A percentile compares a stretch with the other conserved stretches of the same genome.
phyloP scores from a whole-genome alignment of 345 rosid species.

The Firmiana major region DNA sequence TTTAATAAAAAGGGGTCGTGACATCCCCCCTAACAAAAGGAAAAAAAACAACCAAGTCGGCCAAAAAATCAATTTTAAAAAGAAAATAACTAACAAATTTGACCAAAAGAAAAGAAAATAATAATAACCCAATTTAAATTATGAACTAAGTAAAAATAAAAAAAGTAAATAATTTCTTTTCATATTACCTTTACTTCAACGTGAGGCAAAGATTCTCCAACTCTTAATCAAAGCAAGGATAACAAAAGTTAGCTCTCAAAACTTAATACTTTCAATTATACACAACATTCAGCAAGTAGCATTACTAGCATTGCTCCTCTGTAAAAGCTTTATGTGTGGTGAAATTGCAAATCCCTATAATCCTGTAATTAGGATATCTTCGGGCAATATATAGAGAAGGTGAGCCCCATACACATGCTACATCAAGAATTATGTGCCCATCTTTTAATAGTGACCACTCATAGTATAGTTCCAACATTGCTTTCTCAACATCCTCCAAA shows the following conservation, averaged over 20 bases:
- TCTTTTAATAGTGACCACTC: constrained; percentile 62
- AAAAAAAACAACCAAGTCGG: too few relatives aligned
- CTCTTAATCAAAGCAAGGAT: too few relatives aligned
- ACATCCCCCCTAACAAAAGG: too few relatives aligned
- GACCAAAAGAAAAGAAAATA: too few relatives aligned
- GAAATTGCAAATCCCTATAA: constrained; percentile 86
- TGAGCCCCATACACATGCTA: constrained; percentile 95
- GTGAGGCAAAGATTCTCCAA: too few relatives aligned
- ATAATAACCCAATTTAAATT: too few relatives aligned
- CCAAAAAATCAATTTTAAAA: too few relatives aligned
- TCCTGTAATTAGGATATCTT: constrained; percentile 55
- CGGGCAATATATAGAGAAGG: constrained; percentile 65
- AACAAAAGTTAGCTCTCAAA: background rate
- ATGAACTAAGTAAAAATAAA: too few relatives aligned
- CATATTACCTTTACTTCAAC: too few relatives aligned
- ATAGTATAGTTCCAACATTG: constrained; percentile 67
- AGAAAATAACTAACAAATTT: too few relatives aligned
- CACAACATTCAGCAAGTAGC: background rate
- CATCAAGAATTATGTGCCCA: constrained; percentile 72
- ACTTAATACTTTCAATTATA: background rate
- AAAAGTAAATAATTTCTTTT: too few relatives aligned
- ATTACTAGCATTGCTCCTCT: constrained; percentile 62
- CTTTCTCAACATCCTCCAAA: constrained; percentile 79
- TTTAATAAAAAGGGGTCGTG: too few relatives aligned
- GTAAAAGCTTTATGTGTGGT: constrained; percentile 61